Conservation (phyloP, 306 rosid genomes). For the Glycine soja region DNA sequence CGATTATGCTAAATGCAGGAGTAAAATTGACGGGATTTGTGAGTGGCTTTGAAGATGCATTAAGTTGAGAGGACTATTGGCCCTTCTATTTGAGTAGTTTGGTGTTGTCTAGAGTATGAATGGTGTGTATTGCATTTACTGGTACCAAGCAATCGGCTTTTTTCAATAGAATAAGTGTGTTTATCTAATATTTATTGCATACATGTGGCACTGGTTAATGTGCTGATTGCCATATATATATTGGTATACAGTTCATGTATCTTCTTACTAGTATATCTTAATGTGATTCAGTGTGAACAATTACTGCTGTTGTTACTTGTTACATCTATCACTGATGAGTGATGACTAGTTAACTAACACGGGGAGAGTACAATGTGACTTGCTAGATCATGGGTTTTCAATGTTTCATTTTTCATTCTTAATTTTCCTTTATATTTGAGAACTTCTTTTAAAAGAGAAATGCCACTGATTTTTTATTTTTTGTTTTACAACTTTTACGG, state of each 20-base stretch:
- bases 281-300: constrained; percentile 30
- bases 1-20: constrained; percentile 53
- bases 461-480: too few species aligned
- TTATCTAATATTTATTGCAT: not conserved
- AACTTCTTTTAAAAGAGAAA: not conserved
- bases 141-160: not conserved
- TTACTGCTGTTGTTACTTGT: constrained; percentile 20
- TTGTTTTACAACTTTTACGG: too few species aligned
- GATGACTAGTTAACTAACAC: not conserved
- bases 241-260: not conserved
- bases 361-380: not conserved
- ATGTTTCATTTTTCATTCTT: too few species aligned
- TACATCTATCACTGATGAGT: not conserved
- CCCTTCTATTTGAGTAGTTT: constrained; percentile 40
- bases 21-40: not conserved
- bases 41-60: constrained; percentile 26
- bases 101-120: constrained; percentile 9
- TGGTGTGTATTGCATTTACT: constrained; percentile 36
- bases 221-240: not conserved
- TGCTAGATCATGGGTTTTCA: too few species aligned
- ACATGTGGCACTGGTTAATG: constrained; percentile 21
- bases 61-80: constrained; percentile 36
- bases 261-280: constrained; percentile 11
- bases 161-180: constrained; percentile 27
- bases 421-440: too few species aligned